These are phyloP conservation scores for Syzygium jambos DNA, from an alignment of 345 rosid species.

Conservation along the genomic window DNA sequence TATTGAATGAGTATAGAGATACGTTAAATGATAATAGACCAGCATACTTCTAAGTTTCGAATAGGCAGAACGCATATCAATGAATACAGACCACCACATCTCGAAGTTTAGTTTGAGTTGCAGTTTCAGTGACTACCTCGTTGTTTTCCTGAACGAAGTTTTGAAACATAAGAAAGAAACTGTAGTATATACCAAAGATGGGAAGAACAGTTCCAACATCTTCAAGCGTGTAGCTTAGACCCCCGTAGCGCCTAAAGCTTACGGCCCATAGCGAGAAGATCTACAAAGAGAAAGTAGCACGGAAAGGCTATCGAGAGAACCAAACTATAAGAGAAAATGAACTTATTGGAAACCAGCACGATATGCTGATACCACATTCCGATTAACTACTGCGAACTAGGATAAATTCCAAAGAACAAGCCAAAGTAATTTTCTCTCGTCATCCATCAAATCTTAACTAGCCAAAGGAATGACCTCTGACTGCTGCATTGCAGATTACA, in stretches of 20 bases:
- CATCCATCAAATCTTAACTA: not conserved
- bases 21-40: not conserved
- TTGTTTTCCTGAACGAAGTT: not conserved
- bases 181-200: slow-evolving; percentile 34
- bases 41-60: not conserved
- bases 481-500: not conserved
- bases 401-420: not conserved
- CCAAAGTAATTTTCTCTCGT: not conserved
- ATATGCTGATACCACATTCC: not conserved
- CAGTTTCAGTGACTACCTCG: not conserved
- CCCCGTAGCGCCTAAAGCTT: slow-evolving; percentile 60
- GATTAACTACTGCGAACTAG: not conserved
- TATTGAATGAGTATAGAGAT: not conserved
- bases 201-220: slow-evolving; percentile 70
- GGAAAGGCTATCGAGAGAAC: not conserved
- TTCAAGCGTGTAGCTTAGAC: slow-evolving; percentile 50
- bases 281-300: slow-evolving; percentile 14
- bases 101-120: not conserved
- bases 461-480: not conserved
- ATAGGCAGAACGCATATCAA: not conserved
- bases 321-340: not conserved
- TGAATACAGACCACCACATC: not conserved
- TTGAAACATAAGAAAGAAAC: not conserved
- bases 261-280: slow-evolving; percentile 82
- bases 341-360: not conserved